Evolutionary conservation across 2,329 filamentous ascomycete species (phyloP).

Genomic region (Phoma sp.): DNA sequence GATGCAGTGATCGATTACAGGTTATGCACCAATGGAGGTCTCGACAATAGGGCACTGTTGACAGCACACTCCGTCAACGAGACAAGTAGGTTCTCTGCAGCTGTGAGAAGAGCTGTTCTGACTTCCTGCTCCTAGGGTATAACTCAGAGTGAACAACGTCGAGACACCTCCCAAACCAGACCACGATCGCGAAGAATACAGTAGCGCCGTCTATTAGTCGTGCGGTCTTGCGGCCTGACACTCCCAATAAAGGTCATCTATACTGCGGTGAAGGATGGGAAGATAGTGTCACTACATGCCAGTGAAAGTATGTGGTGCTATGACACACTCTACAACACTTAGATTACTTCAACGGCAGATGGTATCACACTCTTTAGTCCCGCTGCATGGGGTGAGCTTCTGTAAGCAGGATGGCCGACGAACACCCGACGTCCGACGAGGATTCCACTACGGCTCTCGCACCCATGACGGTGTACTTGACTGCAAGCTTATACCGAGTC

Average conservation of each 20-base stretch:
- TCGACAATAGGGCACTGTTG: constrained; percentile 23
- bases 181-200: constrained; percentile 64
- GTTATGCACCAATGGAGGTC: constrained; percentile 61
- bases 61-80: constrained; percentile 20
- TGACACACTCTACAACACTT: neutral
- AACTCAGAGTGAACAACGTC: constrained; percentile 63
- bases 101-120: neutral
- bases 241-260: constrained; percentile 67
- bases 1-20: constrained; percentile 64
- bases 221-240: constrained; percentile 63
- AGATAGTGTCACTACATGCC: neutral
- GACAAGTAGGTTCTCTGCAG: constrained; percentile 17
- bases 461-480: no score
- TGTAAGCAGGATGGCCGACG: neutral
- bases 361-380: neutral
- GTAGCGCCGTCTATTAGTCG: constrained; percentile 57
- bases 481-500: no score
- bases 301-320: neutral
- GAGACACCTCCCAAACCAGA: constrained; percentile 56
- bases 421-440: no score
- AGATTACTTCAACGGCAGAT: neutral
- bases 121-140: constrained; percentile 51
- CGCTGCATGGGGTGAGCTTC: no score
- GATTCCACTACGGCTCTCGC: neutral
- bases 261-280: constrained; percentile 65